Percentiles rank a stretch among this genome's conserved stretches.
These are phyloP conservation scores for Boletus barrowsii DNA, from an alignment of 768 basidiomycete genomes.

Conservation along the genomic window DNA sequence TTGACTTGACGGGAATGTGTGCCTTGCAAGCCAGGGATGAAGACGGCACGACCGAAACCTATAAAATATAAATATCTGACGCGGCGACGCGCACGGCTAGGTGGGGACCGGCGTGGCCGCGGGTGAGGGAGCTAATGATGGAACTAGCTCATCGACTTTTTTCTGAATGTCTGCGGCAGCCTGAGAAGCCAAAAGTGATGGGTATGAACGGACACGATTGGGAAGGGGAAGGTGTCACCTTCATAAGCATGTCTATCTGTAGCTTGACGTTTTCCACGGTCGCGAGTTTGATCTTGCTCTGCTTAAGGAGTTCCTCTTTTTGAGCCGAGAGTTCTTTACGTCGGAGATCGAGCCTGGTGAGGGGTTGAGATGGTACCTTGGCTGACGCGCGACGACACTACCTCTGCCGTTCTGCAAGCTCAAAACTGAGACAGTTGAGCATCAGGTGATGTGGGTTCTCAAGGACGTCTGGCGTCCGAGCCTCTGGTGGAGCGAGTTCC, in stretches of 20 bases:
- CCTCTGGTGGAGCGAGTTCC: constrained; percentile 64
- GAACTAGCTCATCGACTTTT: constrained; percentile 68
- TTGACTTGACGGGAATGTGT: constrained; percentile 1
- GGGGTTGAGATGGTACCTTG: constrained; percentile 3
- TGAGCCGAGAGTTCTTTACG: constrained; percentile 64
- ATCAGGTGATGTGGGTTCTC: constrained; percentile 78
- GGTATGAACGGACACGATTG: constrained; percentile 2
- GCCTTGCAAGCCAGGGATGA: constrained; percentile 4
- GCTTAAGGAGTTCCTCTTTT: constrained; percentile 78
- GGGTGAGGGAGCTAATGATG: constrained; percentile 36
- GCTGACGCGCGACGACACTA: constrained; percentile 29
- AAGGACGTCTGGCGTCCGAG: constrained; percentile 57
- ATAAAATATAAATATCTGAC: not conserved
- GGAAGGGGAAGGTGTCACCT: constrained; percentile 41
- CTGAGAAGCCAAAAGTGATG: constrained; percentile 36
- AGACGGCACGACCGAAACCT: constrained; percentile 1
- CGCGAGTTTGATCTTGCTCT: constrained; percentile 68
- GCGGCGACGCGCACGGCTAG: constrained; percentile 5
- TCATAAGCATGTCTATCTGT: constrained; percentile 74
- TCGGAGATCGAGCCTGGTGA: constrained; percentile 62
- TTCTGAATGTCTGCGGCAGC: constrained; percentile 70
- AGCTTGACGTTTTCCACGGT: constrained; percentile 76
- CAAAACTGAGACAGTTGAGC: constrained; percentile 84
- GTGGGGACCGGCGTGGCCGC: constrained; percentile 24
- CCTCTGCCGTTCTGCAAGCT: constrained; percentile 87